Conservation (phyloP, 2,329 filamentous ascomycete genomes). For the Seiridium cupressi region DNA sequence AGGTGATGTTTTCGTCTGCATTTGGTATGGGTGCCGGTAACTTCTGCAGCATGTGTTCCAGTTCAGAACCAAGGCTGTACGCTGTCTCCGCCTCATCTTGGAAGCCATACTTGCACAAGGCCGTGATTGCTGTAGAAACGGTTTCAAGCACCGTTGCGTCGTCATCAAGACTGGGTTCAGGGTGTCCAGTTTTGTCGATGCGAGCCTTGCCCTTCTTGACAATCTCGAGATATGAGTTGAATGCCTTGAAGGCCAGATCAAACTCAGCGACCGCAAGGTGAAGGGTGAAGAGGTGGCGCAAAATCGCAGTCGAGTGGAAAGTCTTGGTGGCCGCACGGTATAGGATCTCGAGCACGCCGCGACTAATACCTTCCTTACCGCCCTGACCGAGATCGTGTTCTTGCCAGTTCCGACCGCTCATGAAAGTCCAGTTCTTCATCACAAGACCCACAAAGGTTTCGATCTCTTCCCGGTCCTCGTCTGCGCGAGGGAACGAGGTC, state of each 20-base stretch:
- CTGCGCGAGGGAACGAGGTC: constrained; percentile 80
- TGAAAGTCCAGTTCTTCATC: constrained; percentile 79
- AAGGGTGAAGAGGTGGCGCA: constrained; percentile 83
- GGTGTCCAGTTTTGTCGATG: constrained; percentile 73
- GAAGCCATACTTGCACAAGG: constrained; percentile 80
- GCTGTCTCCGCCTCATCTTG: constrained; percentile 76
- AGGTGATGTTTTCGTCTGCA: constrained; percentile 23
- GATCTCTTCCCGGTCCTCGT: constrained; percentile 73
- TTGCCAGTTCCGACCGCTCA: constrained; percentile 78
- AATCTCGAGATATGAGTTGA: constrained; percentile 89
- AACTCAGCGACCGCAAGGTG: constrained; percentile 89
- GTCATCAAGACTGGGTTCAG: constrained; percentile 71
- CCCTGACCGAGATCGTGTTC: constrained; percentile 79
- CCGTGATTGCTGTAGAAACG: constrained; percentile 73
- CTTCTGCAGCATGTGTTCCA: constrained; percentile 74
- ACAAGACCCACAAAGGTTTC: constrained; percentile 79
- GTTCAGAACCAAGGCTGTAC: constrained; percentile 63
- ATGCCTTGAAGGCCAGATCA: constrained; percentile 84
- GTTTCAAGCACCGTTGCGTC: constrained; percentile 76
- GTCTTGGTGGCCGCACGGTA: constrained; percentile 91
- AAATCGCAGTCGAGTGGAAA: constrained; percentile 88
- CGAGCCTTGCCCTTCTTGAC: constrained; percentile 82
- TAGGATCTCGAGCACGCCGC: constrained; percentile 79
- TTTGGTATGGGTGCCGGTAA: constrained; percentile 33
- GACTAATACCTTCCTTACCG: constrained; percentile 72